Base-by-base conservation (phyloP, 352 stramenopile genomes). In the Phytophthora kernoviae region DNA sequence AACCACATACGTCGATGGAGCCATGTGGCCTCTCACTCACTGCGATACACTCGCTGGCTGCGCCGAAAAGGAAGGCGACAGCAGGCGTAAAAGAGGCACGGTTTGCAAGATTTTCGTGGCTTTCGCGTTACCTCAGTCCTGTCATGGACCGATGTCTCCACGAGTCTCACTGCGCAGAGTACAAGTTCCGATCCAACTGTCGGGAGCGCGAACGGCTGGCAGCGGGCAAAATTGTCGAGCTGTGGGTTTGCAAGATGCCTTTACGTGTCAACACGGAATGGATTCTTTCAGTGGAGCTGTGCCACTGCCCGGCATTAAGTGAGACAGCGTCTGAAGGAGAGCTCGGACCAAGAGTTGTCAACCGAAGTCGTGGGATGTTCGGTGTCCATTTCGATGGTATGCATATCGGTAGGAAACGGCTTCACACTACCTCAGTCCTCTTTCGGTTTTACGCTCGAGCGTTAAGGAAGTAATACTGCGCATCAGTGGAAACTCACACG, bases 221-320 rank as follows among this genome's bases (percentile, higher is more conserved):
- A 57, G 36, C 17, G 27, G n/a, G 52, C 45, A 57, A 55, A 62
- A 43, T 57, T 56, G 9, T 42, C 43, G 37, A 65, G 18, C 34
- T 12, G 34, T 15, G 8, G 12, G n/a, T 1, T 27, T 8, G 18
- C 40, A 10, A 46, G 27, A 32, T 53, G 44, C n/a, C 40, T 45
- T 36, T 24, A 66, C 21, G 30, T 48, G 21, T 8, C 58, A 44
- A 56, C 40, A 43, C 33, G 41, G 41, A 54, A 57, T 58, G 59
- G 53, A 68, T 63, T 68, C 59, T 68, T 22, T 22, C 46, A 18
- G n/a, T 39, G 44, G 34, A 12, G 21, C 14, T 2, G 45, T 65
- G 17, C 49, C 30, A 67, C 58, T 67, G 24, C 44, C 52, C 44
- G 52, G 45, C 58, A 18, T 33, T 54, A 57, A 66, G 20, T 56